These are phyloP conservation scores for Thielaviopsis punctulata DNA, from an alignment of 2,329 filamentous ascomycete species.

Conservation along the genomic window DNA sequence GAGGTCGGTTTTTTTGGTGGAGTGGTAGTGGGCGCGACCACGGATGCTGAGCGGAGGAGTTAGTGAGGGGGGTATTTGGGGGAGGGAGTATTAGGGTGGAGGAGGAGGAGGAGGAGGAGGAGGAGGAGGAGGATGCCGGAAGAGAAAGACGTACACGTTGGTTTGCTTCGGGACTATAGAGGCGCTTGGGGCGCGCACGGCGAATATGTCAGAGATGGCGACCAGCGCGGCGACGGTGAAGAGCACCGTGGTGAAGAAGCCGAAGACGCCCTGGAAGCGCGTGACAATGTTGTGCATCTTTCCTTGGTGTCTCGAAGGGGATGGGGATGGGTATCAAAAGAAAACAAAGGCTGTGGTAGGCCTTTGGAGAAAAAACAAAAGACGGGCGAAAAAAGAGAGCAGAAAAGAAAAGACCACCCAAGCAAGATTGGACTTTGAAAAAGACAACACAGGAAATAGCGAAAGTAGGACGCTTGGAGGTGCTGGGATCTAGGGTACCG, in stretches of 20 bases:
- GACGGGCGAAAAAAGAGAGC: background rate
- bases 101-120: background rate
- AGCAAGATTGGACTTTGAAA: background rate
- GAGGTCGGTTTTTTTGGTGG: conserved; percentile 82
- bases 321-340: background rate
- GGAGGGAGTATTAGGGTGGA: no score
- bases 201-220: conserved; percentile 59
- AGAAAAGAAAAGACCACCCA: background rate
- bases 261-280: conserved; percentile 81
- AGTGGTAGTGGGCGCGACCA: conserved; percentile 93
- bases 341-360: no score
- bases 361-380: background rate
- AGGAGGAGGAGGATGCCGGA: background rate
- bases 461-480: no score
- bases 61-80: background rate
- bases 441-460: no score
- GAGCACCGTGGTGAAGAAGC: conserved; percentile 91
- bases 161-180: conserved; percentile 54
- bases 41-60: conserved; percentile 42
- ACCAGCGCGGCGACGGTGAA: conserved; percentile 67
- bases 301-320: background rate
- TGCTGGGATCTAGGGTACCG: no score
- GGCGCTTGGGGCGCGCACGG: conserved; percentile 46
- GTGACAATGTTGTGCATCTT: conserved; percentile 79
- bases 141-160: conserved; percentile 50